Evolutionary conservation across 2,329 filamentous ascomycete species (phyloP), one percentile per base, ranked within the genome.

Genomic region (Juglanconis sp.): DNA sequence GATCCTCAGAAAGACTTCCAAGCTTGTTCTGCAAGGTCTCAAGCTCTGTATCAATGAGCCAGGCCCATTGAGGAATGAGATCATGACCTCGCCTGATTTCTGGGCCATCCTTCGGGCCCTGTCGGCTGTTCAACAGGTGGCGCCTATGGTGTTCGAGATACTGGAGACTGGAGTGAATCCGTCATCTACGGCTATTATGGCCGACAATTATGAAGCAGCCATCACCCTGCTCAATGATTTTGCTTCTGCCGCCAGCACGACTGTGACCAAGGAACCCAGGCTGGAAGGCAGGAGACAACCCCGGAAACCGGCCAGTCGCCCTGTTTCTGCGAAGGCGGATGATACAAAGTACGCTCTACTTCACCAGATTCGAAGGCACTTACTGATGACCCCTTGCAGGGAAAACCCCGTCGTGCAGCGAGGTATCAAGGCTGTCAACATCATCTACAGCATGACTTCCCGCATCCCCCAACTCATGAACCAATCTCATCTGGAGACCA

Each of bases 1-100:
- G 36, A 80, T 88, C 0, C 79, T 98, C 24, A 86, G 89, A 56
- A 90, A 89, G 71, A 89, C 91, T 15, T 89, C 92, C 0, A 80
- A 86, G 36, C 84, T 91, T 4, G 85, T 96, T 1, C 79, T 96
- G 17, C 88, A 90, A 67, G 94, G 94, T 0, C 78, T 99, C 32
- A 85, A 87, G 49, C 81, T 87, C 49, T 97, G 93, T 68, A 90
- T 96, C 65, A 87, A 89, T 55, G 86, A 89, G 62, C 86, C 91
- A 0, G 87, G 87, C 32, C 86, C 90, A 11, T 78, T 99, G 34
- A 87, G 91, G 60, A 96, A 91, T 66, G 94, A 98, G 75, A 90
- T 98, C 66, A 96, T 96, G 75, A 94, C 91, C 13, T 98, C 94
- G 17, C 95, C 95, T 0, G 95, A 99, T 70, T 98, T 99, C 73